Base-by-base conservation (phyloP, 768 basidiomycete species). In the Tylopilus felleus region DNA sequence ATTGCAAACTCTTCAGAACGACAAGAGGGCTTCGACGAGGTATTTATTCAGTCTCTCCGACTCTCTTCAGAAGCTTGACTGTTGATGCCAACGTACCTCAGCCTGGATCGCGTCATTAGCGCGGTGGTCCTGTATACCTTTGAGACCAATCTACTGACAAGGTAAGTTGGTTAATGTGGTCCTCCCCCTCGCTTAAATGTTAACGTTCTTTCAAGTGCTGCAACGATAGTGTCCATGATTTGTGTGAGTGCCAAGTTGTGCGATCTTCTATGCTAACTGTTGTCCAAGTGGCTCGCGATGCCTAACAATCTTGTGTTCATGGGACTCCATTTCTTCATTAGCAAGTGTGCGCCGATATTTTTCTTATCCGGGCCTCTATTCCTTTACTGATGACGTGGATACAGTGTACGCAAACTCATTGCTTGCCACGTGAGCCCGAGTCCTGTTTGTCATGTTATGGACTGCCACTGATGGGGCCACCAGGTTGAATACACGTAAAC, bases 241-340 rank as follows among this genome's bases (percentile, higher is more conserved):
- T 78, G 72, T 46, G 80, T 80, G 44, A 52, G 76, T 62, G 19
- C 4, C 16, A 31, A 27, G 14, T 19, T 14, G 4, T 16, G n/a
- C 13, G 4, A 14, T 23, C 13, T 19, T 46, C 1, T 38, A 10
- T 47, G 28, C 43, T 52, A 49, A 56, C 25, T 4, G 0, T 48
- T 9, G 4, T 12, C 23, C 5, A 52, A 70, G 80, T 81, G 80
- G 80, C 57, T 81, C 14, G 55, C 65, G 8, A 74, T 79, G 70
- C 74, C 76, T 6, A 54, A 63, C 14, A 80, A 81, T 53, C 71
- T 81, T 5, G 66, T 81, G 10, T 82, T 81, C 59, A 73, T 80
- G 77, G 80, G 74, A 2, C 57, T 82, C 5, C 78, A 81, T 60
- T 78, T 81, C 55, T 71, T 80, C 22, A 81, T 82, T 51, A 73